phyloP scores from a whole-genome alignment of 2,329 filamentous ascomycete genomes.

The Microdochium trichocladiopsis region DNA sequence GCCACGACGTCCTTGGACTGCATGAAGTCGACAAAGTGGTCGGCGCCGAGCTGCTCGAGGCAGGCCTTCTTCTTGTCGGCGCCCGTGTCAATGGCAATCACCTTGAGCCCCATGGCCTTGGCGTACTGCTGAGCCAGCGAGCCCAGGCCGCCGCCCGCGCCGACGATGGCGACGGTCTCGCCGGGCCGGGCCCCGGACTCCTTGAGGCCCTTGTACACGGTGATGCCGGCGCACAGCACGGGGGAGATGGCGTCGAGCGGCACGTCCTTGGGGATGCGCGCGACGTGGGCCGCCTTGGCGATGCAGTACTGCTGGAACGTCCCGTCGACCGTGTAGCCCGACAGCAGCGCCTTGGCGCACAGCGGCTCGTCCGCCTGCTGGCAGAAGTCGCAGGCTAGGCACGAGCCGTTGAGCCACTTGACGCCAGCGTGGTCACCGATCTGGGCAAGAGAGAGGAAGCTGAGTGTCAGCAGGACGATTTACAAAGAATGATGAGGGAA shows the following conservation, averaged over 20 bases:
- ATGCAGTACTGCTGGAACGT: conserved; percentile 90
- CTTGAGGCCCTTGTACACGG: conserved; percentile 88
- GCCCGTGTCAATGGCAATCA: conserved; percentile 78
- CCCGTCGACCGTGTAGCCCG: conserved; percentile 89
- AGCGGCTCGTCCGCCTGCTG: conserved; percentile 75
- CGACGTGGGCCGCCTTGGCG: conserved; percentile 79
- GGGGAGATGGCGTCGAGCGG: conserved; percentile 72
- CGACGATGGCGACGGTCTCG: conserved; percentile 76
- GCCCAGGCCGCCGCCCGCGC: conserved; percentile 78
- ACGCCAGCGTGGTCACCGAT: conserved; percentile 83
- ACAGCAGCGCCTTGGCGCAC: conserved; percentile 67
- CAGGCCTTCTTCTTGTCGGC: conserved; percentile 72
- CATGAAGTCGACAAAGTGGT: conserved; percentile 73
- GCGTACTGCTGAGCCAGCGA: conserved; percentile 76
- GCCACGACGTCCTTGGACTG: conserved; percentile 70
- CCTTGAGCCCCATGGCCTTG: conserved; percentile 78
- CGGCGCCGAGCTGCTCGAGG: conserved; percentile 59
- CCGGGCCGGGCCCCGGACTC: conserved; percentile 70
- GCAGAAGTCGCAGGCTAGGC: conserved; percentile 79
- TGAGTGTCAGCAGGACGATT: too few relatives aligned
- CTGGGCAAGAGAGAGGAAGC: conserved; percentile 3
- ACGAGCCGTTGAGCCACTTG: conserved; percentile 90
- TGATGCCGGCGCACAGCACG: conserved; percentile 78
- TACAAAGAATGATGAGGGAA: too few relatives aligned
- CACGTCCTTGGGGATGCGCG: conserved; percentile 71